Base-by-base conservation (phyloP, 768 basidiomycete species). In the Tephrocybe sp. region DNA sequence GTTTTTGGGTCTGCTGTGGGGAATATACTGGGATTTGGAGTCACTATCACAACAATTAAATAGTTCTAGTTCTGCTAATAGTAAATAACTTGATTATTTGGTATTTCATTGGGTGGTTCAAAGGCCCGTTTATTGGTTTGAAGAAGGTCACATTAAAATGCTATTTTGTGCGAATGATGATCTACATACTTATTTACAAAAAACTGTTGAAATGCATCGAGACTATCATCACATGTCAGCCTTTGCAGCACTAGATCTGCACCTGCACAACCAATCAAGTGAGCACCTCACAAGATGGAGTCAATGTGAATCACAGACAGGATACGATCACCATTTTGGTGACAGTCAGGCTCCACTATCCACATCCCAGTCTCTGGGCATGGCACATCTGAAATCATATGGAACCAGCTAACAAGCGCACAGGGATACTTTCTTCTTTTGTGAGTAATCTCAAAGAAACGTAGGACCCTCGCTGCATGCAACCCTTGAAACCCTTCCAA, bases 401-500 rank as follows among this genome's bases (percentile, higher is more conserved):
- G 26, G 21, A 59, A 65, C 67, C 63, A 68, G 4, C 53, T 43
- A 2, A 67, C 57, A 1, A 69, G 49, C 1, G 60, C 60, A 39
- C 62, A 68, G 6, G 60, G 59, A 40, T 63, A 65, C 1, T 18
- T 38, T 15, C 21, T 28, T 6, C 38, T 35, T 2, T 45, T 40
- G 41, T 59, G 45, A 6, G 26, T 55, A 45, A 69, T 61, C 1
- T 50, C 35, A 19, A 67, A 60, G n/a, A 68, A 58, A 1, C 58
- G 15, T 1, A 9, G 42, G 12, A 67, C 57, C 6, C 60, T 45
- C 0, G 50, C 67, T n/a, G 59, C 58, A 6, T 55, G 40, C 9
- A 69, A 39, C 0, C 67, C 62, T 13, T 38, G n/a, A 35, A 40
- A 47, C 0, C 46, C 46, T n/a, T 19, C 8, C n/a, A n/a, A 28